Evolutionary conservation across 1,284 basidiomycete genomes (phyloP), one percentile per base, ranked within the genome.

Genomic region (Malassezia psittaci): DNA sequence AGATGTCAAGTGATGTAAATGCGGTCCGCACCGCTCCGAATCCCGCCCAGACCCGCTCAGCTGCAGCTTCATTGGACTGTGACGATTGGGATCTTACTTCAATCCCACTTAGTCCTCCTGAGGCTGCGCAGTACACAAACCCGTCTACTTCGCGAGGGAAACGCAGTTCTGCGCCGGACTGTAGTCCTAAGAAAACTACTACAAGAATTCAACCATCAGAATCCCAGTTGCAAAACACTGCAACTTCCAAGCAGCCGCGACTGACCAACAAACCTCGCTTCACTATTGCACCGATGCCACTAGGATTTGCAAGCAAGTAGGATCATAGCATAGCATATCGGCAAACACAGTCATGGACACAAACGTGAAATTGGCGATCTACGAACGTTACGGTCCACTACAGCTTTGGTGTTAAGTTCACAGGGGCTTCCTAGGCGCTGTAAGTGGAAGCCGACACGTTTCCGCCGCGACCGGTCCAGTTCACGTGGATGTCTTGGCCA

Each of bases 401-500:
- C 24, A 29, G 24, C 24, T 29, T 29, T 3, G 24, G 7, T 29
- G 24, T 29, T 29, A 7, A 29, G 24, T 3, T 29, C 24, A 7
- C 4, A 29, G 24, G 24, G 3, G 7, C 24, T 29, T 29, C 24
- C 24, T 83, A 96, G 69, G 88, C 88, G 76, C 82, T 82, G 83
- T 98, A 98, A 58, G 86, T 85, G 60, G 84, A 86, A 41, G 91
- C 87, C 54, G 91, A 90, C 64, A 96, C 88, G 67, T 85, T 88
- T 61, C 90, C 90, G 59, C 90, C 90, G 69, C 88, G 87, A 57
- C 89, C 89, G 64, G 88, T 90, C 88, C 78, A 71, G 78, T 80
- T 80, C 78, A 80, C 76, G 77, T 80, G 76, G 77, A 73, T 76
- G 77, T 88, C 89, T 80, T 89, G 87, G 77, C 87, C 81, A 77